A percentile compares a stretch with the other conserved stretches of the same genome.
Evolutionary conservation across 2,329 filamentous ascomycete genomes (phyloP).

Genomic region (Tolypocladium album): DNA sequence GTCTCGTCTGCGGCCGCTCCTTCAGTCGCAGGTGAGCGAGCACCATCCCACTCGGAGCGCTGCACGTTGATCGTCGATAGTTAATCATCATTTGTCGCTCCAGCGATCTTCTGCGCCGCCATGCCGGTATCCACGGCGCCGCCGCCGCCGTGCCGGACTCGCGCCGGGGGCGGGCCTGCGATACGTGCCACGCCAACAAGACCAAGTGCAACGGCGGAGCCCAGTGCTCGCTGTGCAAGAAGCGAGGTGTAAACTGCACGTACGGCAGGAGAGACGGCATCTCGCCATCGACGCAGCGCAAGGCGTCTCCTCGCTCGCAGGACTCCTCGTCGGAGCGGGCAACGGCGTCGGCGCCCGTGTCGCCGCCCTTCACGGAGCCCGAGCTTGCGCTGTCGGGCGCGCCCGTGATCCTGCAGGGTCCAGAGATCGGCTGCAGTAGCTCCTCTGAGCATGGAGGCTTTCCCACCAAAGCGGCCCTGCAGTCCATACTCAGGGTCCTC

Average conservation of each 20-base stretch:
- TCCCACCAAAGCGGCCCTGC: conserved; percentile 1
- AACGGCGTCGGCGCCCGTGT: neutral
- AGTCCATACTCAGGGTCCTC: conserved; percentile 4
- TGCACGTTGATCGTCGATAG: too few relatives aligned
- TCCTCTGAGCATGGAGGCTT: neutral
- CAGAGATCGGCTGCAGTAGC: neutral
- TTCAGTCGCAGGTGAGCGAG: conserved; percentile 26
- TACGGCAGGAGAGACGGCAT: conserved; percentile 15
- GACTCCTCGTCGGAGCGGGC: neutral
- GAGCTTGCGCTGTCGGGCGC: neutral
- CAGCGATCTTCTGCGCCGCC: conserved; percentile 27
- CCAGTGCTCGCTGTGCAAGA: conserved; percentile 27
- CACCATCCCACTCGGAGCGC: neutral
- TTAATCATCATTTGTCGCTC: neutral
- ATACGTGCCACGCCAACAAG: conserved; percentile 33
- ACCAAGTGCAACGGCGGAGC: conserved; percentile 31
- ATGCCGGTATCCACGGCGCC: conserved; percentile 22
- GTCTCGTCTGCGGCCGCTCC: conserved; percentile 23
- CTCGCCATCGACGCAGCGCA: neutral
- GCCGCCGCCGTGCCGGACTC: conserved; percentile 15
- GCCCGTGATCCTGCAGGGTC: neutral
- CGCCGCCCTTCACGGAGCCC: neutral
- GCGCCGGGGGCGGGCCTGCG: conserved; percentile 27
- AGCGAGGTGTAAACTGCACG: conserved; percentile 25
- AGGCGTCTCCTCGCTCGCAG: neutral